These are phyloP conservation scores for Lenzites betulinus DNA, from an alignment of 768 basidiomycete species.

Conservation along the genomic window DNA sequence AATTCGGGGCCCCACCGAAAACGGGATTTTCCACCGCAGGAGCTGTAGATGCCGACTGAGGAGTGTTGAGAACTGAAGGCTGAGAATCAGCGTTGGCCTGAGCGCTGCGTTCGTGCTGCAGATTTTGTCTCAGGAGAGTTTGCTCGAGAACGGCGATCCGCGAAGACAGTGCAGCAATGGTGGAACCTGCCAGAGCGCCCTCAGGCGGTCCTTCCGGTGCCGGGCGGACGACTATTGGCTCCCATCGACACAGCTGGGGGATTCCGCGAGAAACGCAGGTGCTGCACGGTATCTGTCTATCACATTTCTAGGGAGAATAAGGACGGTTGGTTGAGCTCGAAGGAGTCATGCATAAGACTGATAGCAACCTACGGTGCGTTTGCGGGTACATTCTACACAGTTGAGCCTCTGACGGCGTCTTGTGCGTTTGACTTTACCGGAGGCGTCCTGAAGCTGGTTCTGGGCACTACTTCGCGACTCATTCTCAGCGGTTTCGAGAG, in stretches of 20 bases:
- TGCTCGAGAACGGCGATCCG: slow-evolving; percentile 29
- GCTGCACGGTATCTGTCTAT: slow-evolving; percentile 33
- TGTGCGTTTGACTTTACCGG: slow-evolving; percentile 50
- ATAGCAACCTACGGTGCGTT: too few relatives aligned
- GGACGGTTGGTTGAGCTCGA: background rate
- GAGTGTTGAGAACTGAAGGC: too few relatives aligned
- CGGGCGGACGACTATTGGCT: slow-evolving; percentile 31
- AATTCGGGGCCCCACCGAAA: too few relatives aligned
- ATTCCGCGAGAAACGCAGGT: slow-evolving; percentile 35
- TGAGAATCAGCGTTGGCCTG: slow-evolving; percentile 24
- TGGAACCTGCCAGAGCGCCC: slow-evolving; percentile 13
- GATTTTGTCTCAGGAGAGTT: slow-evolving; percentile 17
- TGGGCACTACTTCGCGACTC: too few relatives aligned
- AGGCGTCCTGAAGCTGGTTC: too few relatives aligned
- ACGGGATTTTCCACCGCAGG: too few relatives aligned
- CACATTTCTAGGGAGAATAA: slow-evolving; percentile 47
- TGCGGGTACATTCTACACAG: slow-evolving; percentile 59
- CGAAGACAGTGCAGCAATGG: slow-evolving; percentile 18
- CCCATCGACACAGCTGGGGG: slow-evolving; percentile 35
- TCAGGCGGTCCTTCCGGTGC: slow-evolving; percentile 30
- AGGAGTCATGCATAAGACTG: too few relatives aligned
- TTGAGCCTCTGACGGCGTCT: slow-evolving; percentile 51
- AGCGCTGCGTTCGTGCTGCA: background rate
- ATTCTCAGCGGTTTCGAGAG: too few relatives aligned
- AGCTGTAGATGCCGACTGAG: too few relatives aligned